Percentiles rank a stretch among this genome's conserved stretches.
Conservation (phyloP, 1,284 basidiomycete genomes). For the Cutaneotrichosporon cutaneum region DNA sequence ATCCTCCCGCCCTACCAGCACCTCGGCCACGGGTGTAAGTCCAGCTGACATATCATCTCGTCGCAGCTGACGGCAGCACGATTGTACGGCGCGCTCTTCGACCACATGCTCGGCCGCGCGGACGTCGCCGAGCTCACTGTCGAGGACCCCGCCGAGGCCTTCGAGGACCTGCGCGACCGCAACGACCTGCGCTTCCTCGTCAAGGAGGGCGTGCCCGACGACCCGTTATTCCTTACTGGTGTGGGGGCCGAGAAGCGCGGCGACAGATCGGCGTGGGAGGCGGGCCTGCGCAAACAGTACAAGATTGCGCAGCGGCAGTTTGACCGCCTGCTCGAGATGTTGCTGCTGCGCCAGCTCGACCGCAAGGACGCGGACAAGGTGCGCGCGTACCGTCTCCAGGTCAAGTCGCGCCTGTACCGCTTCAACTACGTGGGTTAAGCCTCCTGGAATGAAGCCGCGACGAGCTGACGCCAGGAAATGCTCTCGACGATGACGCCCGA, state of each 20-base stretch:
- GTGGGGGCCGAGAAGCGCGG: conserved; percentile 37
- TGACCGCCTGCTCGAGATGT: conserved; percentile 86
- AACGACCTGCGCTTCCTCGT: conserved; percentile 79
- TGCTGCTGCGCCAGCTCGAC: conserved; percentile 72
- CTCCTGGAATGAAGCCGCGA: neutral
- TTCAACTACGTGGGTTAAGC: conserved; percentile 78
- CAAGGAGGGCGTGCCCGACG: conserved; percentile 36
- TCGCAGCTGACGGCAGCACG: conserved; percentile 60
- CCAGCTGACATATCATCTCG: neutral
- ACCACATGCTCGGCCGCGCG: conserved; percentile 65
- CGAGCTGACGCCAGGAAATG: conserved; percentile 63
- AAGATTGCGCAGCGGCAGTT: conserved; percentile 98
- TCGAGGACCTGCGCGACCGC: conserved; percentile 77
- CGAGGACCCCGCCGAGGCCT: conserved; percentile 86
- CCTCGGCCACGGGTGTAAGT: conserved; percentile 78
- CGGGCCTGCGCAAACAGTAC: conserved; percentile 71
- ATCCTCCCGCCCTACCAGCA: conserved; percentile 88
- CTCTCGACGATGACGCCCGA: conserved; percentile 78
- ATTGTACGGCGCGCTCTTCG: conserved; percentile 83
- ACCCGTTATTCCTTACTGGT: conserved; percentile 38
- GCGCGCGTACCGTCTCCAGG: conserved; percentile 71
- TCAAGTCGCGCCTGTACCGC: conserved; percentile 88
- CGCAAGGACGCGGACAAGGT: conserved; percentile 60
- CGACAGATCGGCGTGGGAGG: conserved; percentile 62
- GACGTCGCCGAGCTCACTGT: conserved; percentile 86